phyloP scores from a whole-genome alignment of 2,329 filamentous ascomycete species.

The Corniculantispora saksenae region DNA sequence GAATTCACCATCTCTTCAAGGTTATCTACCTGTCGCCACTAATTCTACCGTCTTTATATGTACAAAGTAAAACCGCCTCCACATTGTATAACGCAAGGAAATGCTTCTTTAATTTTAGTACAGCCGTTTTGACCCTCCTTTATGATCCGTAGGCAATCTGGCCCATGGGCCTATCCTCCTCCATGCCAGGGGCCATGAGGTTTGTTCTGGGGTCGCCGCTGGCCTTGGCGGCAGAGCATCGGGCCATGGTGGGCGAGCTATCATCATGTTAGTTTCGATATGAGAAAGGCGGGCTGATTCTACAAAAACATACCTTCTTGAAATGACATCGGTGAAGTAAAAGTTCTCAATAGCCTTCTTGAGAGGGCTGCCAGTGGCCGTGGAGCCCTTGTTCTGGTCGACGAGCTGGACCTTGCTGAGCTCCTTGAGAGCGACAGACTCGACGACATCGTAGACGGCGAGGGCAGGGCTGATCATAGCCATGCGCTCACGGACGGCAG shows the following conservation, averaged over 20 bases:
- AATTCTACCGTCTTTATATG: conserved; percentile 19
- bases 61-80: conserved; percentile 25
- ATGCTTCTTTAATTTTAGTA: conserved; percentile 40
- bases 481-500: conserved; percentile 88
- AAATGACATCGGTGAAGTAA: conserved; percentile 97
- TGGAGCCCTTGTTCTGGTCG: conserved; percentile 90
- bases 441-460: conserved; percentile 85
- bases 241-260: conserved; percentile 97
- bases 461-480: conserved; percentile 90
- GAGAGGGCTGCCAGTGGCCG: conserved; percentile 70
- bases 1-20: conserved; percentile 12
- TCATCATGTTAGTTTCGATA: conserved; percentile 25
- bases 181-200: conserved; percentile 73
- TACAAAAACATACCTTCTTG: conserved; percentile 73
- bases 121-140: conserved; percentile 29
- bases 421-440: conserved; percentile 71
- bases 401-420: conserved; percentile 93
- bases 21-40: conserved; percentile 16
- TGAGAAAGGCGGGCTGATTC: conserved; percentile 15
- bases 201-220: conserved; percentile 76
- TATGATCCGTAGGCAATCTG: conserved; percentile 61
- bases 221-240: conserved; percentile 91
- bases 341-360: conserved; percentile 92
- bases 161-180: conserved; percentile 62
- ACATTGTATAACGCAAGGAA: conserved; percentile 32